Evolutionary conservation across 768 basidiomycete genomes (phyloP).

Genomic region (Russula sp.): DNA sequence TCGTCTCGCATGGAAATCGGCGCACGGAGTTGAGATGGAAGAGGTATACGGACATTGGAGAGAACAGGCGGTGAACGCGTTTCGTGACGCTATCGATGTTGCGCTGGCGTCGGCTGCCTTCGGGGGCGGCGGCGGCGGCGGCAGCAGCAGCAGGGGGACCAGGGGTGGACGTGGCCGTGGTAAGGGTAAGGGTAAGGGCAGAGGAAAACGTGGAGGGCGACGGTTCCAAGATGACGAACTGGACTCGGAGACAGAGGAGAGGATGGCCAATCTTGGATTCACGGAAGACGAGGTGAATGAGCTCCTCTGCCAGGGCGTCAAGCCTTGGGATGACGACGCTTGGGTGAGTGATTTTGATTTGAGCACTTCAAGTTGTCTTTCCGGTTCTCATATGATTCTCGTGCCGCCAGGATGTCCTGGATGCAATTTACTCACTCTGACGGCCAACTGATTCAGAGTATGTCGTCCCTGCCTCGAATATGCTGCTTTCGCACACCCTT

Average conservation of each 20-base stretch:
- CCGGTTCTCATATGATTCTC: background rate
- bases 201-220: background rate
- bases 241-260: conserved; percentile 21
- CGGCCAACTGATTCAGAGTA: too few relatives aligned
- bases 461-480: too few relatives aligned
- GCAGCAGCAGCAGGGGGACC: background rate
- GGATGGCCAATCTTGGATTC: conserved; percentile 31
- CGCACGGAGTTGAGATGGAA: conserved; percentile 4
- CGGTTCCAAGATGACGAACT: background rate
- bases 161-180: background rate
- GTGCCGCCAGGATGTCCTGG: conserved; percentile 6
- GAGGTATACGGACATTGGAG: background rate
- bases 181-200: background rate
- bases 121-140: too few relatives aligned
- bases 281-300: conserved; percentile 33
- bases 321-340: conserved; percentile 43
- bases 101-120: background rate
- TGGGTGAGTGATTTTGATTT: conserved; percentile 29
- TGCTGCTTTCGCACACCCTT: too few relatives aligned
- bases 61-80: background rate
- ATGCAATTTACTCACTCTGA: background rate
- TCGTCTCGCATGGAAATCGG: conserved; percentile 7
- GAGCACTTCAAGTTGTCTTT: background rate
- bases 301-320: conserved; percentile 36
- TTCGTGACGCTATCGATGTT: background rate